These are phyloP conservation scores for Cutaneotrichosporon sp. DNA, from an alignment of 1,284 basidiomycete species.

Conservation along the genomic window DNA sequence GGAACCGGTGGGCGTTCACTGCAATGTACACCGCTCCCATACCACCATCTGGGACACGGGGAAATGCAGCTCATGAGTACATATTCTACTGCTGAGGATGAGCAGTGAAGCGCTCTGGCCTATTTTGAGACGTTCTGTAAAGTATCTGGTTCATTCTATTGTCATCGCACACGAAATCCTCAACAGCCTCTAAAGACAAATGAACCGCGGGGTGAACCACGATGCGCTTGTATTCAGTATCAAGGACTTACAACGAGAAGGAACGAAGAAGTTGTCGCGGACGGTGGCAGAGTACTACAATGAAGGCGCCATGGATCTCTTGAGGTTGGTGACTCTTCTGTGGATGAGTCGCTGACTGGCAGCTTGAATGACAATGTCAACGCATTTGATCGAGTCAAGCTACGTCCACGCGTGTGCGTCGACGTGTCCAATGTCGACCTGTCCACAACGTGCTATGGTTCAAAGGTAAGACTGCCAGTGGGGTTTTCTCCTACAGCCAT, in stretches of 20 bases:
- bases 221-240: slow-evolving; percentile 16
- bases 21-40: no score
- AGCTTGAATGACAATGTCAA: slow-evolving; percentile 23
- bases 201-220: slow-evolving; percentile 8
- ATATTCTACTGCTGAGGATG: no score
- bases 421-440: slow-evolving; percentile 28
- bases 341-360: background rate
- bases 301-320: slow-evolving; percentile 28
- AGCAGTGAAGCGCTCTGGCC: no score
- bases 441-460: slow-evolving; percentile 20
- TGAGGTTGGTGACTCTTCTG: slow-evolving; percentile 15
- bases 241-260: slow-evolving; percentile 19
- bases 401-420: slow-evolving; percentile 30
- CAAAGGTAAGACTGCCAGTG: slow-evolving; percentile 21
- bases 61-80: no score
- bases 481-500: slow-evolving; percentile 35
- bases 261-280: slow-evolving; percentile 12
- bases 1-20: no score
- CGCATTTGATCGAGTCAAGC: slow-evolving; percentile 28
- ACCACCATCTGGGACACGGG: no score
- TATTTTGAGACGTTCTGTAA: no score
- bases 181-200: no score
- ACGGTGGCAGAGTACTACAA: slow-evolving; percentile 21
- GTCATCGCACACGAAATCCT: no score
- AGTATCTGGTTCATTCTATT: no score